phyloP scores from a whole-genome alignment of 495 filamentous ascomycete genomes.

The Aspergillus funiculosus region DNA sequence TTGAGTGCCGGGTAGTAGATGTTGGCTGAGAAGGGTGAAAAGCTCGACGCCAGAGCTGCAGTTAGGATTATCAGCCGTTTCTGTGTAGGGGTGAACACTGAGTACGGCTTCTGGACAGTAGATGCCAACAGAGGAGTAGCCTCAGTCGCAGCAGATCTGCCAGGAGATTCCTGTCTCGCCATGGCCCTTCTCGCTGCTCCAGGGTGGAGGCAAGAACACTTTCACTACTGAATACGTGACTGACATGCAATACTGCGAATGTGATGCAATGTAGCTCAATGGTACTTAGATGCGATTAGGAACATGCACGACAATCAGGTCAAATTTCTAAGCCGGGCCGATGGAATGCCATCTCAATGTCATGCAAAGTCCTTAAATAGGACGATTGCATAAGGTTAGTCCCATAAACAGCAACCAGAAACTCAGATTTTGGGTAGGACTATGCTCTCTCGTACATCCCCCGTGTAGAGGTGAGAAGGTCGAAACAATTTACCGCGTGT shows the following conservation, averaged over 20 bases:
- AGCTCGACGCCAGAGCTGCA: constrained; percentile 15
- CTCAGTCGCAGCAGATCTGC: constrained; percentile 6
- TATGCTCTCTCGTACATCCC: constrained; percentile 4
- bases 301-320: too few relatives aligned
- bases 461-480: constrained; percentile 29
- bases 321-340: too few relatives aligned
- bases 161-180: neutral
- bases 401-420: too few relatives aligned
- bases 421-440: constrained; percentile 12
- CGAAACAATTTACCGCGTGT: constrained; percentile 31
- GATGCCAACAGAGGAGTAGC: constrained; percentile 19
- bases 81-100: constrained; percentile 21
- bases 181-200: neutral
- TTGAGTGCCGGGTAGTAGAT: constrained; percentile 44
- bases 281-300: too few relatives aligned
- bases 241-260: too few relatives aligned
- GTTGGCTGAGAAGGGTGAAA: constrained; percentile 39
- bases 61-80: constrained; percentile 21
- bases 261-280: too few relatives aligned
- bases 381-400: too few relatives aligned
- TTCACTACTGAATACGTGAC: too few relatives aligned
- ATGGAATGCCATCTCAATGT: too few relatives aligned
- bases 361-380: too few relatives aligned
- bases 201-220: too few relatives aligned
- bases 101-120: constrained; percentile 16